Base-by-base conservation (phyloP, 441 rosid genomes). In the Brassica hybrid region DNA sequence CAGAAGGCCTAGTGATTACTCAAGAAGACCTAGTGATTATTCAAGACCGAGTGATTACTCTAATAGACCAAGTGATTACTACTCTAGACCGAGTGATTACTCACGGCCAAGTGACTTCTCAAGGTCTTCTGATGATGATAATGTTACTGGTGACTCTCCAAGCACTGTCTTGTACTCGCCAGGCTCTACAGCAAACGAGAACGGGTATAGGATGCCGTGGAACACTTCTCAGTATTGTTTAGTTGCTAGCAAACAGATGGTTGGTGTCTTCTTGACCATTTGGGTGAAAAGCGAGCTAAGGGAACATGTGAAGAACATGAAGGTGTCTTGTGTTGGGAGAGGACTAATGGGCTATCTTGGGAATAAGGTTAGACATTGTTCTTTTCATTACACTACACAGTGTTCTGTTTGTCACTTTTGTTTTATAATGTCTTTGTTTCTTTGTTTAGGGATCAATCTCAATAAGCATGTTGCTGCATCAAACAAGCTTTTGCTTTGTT, bases 181-280 rank as follows among this genome's bases (percentile, higher is more conserved):
- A 41, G 86, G 89, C 32, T 85, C 90, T 66, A 80, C 81, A 68
- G 85, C 91, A 48, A 81, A 77, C 16, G 98, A 95, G 27, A 89
- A 86, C 48, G 92, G 91, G 23, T 78, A 85, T 72, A 87, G 86
- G 76, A 86, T 90, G 79, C 87, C 88, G 0, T 92, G 90, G 85
- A 85, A 86, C 71, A 86, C 99, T 61, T 79, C 82, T 0, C 87
- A 90, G 79, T 93, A 92, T 84, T 91, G 98, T 78, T 81, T 94
- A 73, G 99, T 92, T 78, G 97, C 97, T 21, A 89, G 96, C 73
- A 96, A 91, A 79, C 98, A 96, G 80, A 96, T 96, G 99, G 99
- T 96, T 65, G 99, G 98, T 73, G 84, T 96, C 70, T 96, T 94
- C 79, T 88, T 96, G 13, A 92, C 98, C 0, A 83, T 94, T 43